Evolutionary conservation across 192 early-diverging fungal species (phyloP).

Genomic region (Podochytrium sp.): DNA sequence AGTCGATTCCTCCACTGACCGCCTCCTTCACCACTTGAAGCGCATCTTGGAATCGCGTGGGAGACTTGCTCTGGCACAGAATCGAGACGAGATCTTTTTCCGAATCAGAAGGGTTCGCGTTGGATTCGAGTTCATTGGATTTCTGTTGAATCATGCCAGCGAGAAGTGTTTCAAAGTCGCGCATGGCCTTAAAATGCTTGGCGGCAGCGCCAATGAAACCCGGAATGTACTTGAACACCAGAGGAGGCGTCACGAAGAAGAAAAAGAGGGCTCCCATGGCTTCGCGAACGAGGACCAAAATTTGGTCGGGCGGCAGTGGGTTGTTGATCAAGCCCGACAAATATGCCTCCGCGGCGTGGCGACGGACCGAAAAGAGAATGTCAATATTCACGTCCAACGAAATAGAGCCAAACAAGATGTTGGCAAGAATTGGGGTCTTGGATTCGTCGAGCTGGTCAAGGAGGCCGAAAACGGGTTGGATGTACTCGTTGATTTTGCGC

Average conservation of each 20-base stretch:
- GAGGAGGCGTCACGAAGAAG: background rate
- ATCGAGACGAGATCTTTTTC: background rate
- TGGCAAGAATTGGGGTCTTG: background rate
- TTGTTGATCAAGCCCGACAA: background rate
- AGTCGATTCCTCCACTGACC: background rate
- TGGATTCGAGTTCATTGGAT: background rate
- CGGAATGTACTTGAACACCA: background rate
- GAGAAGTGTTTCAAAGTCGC: background rate
- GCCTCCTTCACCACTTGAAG: background rate
- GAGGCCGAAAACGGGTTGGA: background rate
- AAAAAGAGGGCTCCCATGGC: background rate
- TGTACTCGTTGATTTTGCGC: background rate
- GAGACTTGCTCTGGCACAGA: background rate
- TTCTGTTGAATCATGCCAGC: background rate
- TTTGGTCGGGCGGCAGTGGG: background rate
- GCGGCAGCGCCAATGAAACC: background rate
- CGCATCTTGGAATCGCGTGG: too few relatives aligned
- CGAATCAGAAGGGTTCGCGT: background rate
- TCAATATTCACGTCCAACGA: conserved; percentile 1
- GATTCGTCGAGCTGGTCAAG: background rate
- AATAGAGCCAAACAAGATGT: background rate
- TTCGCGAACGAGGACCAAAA: background rate
- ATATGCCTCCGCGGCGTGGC: background rate
- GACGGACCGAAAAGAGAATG: background rate
- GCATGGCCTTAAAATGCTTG: background rate